Evolutionary conservation across 164 flowering plant genomes (phyloP), one percentile per base, ranked within the genome.

Genomic region (Saururus chinensis): DNA sequence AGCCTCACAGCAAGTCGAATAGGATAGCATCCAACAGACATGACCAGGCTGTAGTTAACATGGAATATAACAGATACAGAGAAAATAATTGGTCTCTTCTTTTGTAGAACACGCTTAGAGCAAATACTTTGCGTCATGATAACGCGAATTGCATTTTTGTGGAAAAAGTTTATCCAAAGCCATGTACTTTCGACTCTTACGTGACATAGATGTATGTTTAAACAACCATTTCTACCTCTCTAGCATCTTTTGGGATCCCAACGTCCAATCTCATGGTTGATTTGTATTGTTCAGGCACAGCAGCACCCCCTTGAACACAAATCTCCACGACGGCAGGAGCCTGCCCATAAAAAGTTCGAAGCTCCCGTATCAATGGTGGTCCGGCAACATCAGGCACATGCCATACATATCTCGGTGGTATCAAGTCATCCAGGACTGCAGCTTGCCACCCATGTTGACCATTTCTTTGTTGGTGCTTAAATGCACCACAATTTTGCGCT

Each of bases 371-470:
- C 73, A 95, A 41, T 9, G 85, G 83, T 3, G 82, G 88, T 26
- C 86, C 81, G 25, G 71, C 57, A 19, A 81, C 76, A 75, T 92
- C 82, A 20, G 97, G 97, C 14, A 90, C 88, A 74, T 93, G 98
- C 98, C 96, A 93, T 59, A 93, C 98, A 59, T 76, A 88, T 69
- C 84, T 81, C 0, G 97, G 95, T 0, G 98, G 97, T 66, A 93
- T 88, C 76, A 93, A 72, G 72, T 93, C 95, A 64, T 93, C 83
- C 16, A 88, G 81, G 56, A 83, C 80, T 1, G 97, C 92, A 4
- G 89, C 53, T 70, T 93, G 98, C 98, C 98, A 93, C 19, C 97
- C 98, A 65, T 93, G 98, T 68, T 90, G 98, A 68, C 98, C 98
- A 66, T 93, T 93, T 12, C 98, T 79, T 63, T 93, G 97, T 66